A percentile compares a stretch with the other conserved stretches of the same genome.
Evolutionary conservation across 2,329 filamentous ascomycete genomes (phyloP).

Genomic region (Fusarium goolgardi): DNA sequence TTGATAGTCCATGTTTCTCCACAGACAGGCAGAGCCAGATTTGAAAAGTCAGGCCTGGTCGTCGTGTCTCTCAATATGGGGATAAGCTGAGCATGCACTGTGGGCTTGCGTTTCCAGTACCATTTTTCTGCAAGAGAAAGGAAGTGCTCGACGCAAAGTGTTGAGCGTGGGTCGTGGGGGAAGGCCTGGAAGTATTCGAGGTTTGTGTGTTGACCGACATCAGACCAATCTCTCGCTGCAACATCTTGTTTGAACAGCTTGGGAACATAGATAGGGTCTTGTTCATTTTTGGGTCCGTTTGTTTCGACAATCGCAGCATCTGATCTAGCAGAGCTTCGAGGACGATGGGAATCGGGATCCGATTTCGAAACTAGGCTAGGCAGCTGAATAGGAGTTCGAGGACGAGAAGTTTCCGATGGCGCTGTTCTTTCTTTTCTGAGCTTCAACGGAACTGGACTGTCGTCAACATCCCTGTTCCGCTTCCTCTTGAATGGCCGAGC

Average conservation of each 20-base stretch:
- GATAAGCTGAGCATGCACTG: conserved; percentile 4
- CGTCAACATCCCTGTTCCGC: not conserved
- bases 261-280: not conserved
- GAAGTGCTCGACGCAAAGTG: conserved; percentile 32
- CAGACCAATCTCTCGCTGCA: not conserved
- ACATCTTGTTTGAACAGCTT: conserved; percentile 25
- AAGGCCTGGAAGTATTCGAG: conserved; percentile 38
- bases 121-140: conserved; percentile 26
- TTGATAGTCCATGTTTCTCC: conserved; percentile 18
- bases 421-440: not conserved
- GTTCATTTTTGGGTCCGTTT: not conserved
- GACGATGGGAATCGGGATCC: not conserved
- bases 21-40: conserved; percentile 19
- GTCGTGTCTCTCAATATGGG: not conserved
- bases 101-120: conserved; percentile 19
- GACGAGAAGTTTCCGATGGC: not conserved
- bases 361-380: not conserved
- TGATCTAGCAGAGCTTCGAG: not conserved
- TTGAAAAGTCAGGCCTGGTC: conserved; percentile 16
- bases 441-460: conserved; percentile 12
- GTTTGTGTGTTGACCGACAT: not conserved
- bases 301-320: not conserved
- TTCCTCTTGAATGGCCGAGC: conserved; percentile 8
- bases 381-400: not conserved
- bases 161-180: conserved; percentile 33